Evolutionary conservation across 1,139 yeast species (phyloP).

Genomic region (Ogataea hybrid): DNA sequence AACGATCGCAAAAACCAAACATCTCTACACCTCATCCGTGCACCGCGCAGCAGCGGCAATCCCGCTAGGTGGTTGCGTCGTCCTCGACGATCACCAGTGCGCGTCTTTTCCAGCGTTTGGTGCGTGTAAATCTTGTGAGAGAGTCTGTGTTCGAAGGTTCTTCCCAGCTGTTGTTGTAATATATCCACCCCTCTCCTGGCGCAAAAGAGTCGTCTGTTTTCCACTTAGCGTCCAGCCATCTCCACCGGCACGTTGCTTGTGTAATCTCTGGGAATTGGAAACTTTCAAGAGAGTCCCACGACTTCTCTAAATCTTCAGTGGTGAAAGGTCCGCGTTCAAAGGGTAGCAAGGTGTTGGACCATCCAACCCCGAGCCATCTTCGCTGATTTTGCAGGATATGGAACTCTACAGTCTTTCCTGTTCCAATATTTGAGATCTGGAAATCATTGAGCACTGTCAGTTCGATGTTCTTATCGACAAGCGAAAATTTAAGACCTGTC

Average conservation of each 20-base stretch:
- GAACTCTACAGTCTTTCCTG: slow-evolving; percentile 42
- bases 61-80: neutral
- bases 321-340: slow-evolving; percentile 51
- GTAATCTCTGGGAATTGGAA: slow-evolving; percentile 45
- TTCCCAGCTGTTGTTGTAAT: slow-evolving; percentile 53
- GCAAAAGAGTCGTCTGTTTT: slow-evolving; percentile 38
- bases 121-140: slow-evolving; percentile 48
- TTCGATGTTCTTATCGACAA: slow-evolving; percentile 22
- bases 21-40: slow-evolving; percentile 6
- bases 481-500: slow-evolving; percentile 42
- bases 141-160: slow-evolving; percentile 43
- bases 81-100: slow-evolving; percentile 41
- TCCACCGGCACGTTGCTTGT: slow-evolving; percentile 41
- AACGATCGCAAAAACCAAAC: slow-evolving; percentile 3
- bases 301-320: slow-evolving; percentile 39
- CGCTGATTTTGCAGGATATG: slow-evolving; percentile 57
- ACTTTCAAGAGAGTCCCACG: slow-evolving; percentile 35
- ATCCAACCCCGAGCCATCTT: slow-evolving; percentile 62
- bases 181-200: slow-evolving; percentile 50
- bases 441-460: slow-evolving; percentile 8
- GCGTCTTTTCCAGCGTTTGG: slow-evolving; percentile 49
- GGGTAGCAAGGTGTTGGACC: slow-evolving; percentile 52
- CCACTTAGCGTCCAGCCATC: slow-evolving; percentile 57
- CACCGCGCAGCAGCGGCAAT: slow-evolving; percentile 1
- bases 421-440: slow-evolving; percentile 1